Evolutionary conservation across 2,329 filamentous ascomycete genomes (phyloP).

Genomic region (Myriangium duriaei): DNA sequence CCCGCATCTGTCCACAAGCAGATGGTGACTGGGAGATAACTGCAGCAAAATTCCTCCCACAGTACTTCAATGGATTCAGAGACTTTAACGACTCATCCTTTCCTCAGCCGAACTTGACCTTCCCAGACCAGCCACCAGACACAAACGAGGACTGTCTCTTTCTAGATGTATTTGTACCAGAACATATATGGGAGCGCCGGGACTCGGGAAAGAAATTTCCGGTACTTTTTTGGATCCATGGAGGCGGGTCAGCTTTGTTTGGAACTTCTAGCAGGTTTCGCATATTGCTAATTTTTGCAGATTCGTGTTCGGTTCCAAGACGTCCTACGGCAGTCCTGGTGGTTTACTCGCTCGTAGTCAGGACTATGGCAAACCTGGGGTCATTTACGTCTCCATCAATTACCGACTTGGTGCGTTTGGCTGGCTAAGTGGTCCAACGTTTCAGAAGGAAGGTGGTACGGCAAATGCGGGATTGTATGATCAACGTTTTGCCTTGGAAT

Average conservation of each 20-base stretch:
- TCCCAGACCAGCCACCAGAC: slow-evolving; percentile 14
- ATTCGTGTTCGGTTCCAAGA: slow-evolving; percentile 29
- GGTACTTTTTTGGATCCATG: slow-evolving; percentile 33
- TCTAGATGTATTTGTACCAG: slow-evolving; percentile 27
- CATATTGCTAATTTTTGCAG: no score
- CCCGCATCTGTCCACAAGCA: slow-evolving; percentile 34
- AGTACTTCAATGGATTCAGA: slow-evolving; percentile 18
- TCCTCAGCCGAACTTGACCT: neutral
- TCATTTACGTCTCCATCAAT: slow-evolving; percentile 38
- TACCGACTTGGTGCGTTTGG: slow-evolving; percentile 40
- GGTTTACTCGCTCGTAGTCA: slow-evolving; percentile 32
- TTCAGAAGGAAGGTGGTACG: slow-evolving; percentile 29
- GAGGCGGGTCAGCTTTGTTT: slow-evolving; percentile 39
- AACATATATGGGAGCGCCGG: slow-evolving; percentile 21
- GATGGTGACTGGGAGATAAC: slow-evolving; percentile 31
- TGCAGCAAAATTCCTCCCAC: slow-evolving; percentile 23
- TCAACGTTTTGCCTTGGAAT: slow-evolving; percentile 44
- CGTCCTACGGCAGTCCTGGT: slow-evolving; percentile 22
- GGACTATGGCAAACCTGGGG: slow-evolving; percentile 24
- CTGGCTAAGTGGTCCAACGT: slow-evolving; percentile 33
- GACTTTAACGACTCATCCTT: slow-evolving; percentile 14
- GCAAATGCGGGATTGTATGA: slow-evolving; percentile 41
- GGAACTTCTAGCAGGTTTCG: no score
- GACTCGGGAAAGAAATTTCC: slow-evolving; percentile 27
- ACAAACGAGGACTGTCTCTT: slow-evolving; percentile 30